Evolutionary conservation across 2,329 filamentous ascomycete species (phyloP).

Genomic region (Hypoxylon sp.): DNA sequence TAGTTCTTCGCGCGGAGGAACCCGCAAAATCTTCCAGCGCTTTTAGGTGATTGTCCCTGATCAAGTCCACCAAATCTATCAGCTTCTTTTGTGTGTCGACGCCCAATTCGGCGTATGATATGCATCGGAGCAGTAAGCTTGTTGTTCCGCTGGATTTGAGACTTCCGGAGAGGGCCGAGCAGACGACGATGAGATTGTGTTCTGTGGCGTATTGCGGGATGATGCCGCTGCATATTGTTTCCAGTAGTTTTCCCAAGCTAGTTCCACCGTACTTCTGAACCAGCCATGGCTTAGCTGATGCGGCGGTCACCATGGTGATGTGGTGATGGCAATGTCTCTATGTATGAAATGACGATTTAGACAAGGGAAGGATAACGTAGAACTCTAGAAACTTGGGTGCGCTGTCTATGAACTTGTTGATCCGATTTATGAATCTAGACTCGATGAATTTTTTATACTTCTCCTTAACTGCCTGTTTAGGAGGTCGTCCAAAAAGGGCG

Average conservation of each 20-base stretch:
- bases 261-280: slow-evolving; percentile 71
- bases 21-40: slow-evolving; percentile 43
- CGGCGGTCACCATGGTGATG: slow-evolving; percentile 30
- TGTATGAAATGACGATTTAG: neutral
- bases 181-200: slow-evolving; percentile 63
- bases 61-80: slow-evolving; percentile 58
- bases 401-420: slow-evolving; percentile 5
- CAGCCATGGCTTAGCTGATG: slow-evolving; percentile 55
- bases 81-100: slow-evolving; percentile 47
- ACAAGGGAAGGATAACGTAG: neutral
- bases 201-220: slow-evolving; percentile 47
- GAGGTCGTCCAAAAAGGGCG: slow-evolving; percentile 13
- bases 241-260: slow-evolving; percentile 65
- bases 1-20: slow-evolving; percentile 10
- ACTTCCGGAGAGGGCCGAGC: slow-evolving; percentile 63
- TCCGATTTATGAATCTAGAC: no score
- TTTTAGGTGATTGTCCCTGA: slow-evolving; percentile 59
- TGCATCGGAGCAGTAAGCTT: slow-evolving; percentile 52
- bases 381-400: slow-evolving; percentile 6
- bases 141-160: slow-evolving; percentile 65
- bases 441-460: slow-evolving; percentile 25
- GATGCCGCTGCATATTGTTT: slow-evolving; percentile 54
- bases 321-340: no score
- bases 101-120: slow-evolving; percentile 37
- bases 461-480: slow-evolving; percentile 29